Percentiles rank a stretch among this genome's conserved stretches.
Conservation (phyloP, 2,329 filamentous ascomycete species). For the Zasmidium citrigriseum region DNA sequence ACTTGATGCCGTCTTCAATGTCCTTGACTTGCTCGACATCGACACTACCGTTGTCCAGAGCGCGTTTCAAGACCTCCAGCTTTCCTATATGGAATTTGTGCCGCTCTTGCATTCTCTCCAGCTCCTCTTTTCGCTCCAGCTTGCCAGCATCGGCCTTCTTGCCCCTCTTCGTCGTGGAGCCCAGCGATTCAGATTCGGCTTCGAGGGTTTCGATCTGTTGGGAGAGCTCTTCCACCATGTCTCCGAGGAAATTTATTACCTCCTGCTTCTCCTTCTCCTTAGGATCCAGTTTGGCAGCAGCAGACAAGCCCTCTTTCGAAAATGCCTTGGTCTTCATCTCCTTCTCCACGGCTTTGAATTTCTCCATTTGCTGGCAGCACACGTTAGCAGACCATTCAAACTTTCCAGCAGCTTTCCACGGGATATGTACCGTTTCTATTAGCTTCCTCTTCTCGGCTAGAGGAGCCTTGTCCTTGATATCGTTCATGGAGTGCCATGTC, state of each 20-base stretch:
- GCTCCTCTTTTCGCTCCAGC: constrained; percentile 82
- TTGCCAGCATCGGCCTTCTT: constrained; percentile 85
- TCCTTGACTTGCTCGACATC: constrained; percentile 85
- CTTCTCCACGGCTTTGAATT: constrained; percentile 99
- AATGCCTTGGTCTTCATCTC: constrained; percentile 99
- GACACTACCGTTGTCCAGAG: constrained; percentile 88
- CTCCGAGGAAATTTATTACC: constrained; percentile 79
- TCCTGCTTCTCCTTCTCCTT: constrained; percentile 95
- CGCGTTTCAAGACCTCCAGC: constrained; percentile 84
- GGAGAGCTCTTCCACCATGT: constrained; percentile 88
- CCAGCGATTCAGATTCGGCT: constrained; percentile 83
- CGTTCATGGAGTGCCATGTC: constrained; percentile 96
- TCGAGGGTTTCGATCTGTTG: constrained; percentile 91
- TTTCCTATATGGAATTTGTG: constrained; percentile 97
- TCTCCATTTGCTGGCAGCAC: constrained; percentile 83
- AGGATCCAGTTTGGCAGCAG: constrained; percentile 91
- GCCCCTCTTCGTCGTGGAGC: constrained; percentile 90
- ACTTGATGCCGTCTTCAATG: constrained; percentile 87
- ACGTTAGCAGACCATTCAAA: constrained; percentile 21
- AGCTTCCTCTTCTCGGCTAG: constrained; percentile 90
- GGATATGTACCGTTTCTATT: constrained; percentile 82
- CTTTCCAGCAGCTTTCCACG: not conserved
- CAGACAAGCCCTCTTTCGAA: constrained; percentile 93
- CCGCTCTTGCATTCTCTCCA: constrained; percentile 80
- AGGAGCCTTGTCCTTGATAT: constrained; percentile 99